Evolutionary conservation across 2,329 filamentous ascomycete genomes (phyloP).

Genomic region (Aulographum hederae): DNA sequence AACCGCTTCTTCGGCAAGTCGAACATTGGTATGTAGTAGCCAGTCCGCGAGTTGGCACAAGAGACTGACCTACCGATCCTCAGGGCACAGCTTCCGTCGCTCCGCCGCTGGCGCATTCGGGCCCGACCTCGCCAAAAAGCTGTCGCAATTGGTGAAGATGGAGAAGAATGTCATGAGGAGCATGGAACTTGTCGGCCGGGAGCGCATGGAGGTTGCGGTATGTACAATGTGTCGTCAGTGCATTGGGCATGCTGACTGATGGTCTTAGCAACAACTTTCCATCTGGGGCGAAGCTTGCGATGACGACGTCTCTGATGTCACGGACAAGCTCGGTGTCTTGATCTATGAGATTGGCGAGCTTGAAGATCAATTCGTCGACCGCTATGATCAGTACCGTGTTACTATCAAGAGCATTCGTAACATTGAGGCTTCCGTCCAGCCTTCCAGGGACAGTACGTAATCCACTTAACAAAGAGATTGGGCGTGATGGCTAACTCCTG

Average conservation of each 20-base stretch:
- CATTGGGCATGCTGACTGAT: constrained; percentile 8
- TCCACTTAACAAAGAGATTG: background rate
- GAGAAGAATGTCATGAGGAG: constrained; percentile 99
- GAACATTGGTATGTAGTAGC: constrained; percentile 56
- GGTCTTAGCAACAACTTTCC: constrained; percentile 83
- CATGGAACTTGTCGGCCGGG: constrained; percentile 82
- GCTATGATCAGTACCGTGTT: constrained; percentile 97
- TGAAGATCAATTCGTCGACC: constrained; percentile 95
- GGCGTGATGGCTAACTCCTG: background rate
- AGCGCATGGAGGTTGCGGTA: constrained; percentile 97
- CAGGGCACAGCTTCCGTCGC: constrained; percentile 54
- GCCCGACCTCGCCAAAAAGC: constrained; percentile 89
- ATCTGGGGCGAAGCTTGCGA: constrained; percentile 93
- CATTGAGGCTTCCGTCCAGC: constrained; percentile 96
- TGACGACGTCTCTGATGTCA: constrained; percentile 96
- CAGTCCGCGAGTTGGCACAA: too few relatives aligned
- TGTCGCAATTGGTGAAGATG: constrained; percentile 98
- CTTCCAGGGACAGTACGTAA: constrained; percentile 77
- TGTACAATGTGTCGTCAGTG: constrained; percentile 18
- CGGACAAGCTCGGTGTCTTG: constrained; percentile 93
- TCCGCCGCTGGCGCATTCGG: constrained; percentile 61
- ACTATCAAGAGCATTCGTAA: constrained; percentile 99
- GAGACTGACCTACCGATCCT: too few relatives aligned
- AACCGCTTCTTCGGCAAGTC: constrained; percentile 74
- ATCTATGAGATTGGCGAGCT: constrained; percentile 98